Evolutionary conservation across 192 early-diverging fungal species (phyloP).

Genomic region (Coemansia sp.): DNA sequence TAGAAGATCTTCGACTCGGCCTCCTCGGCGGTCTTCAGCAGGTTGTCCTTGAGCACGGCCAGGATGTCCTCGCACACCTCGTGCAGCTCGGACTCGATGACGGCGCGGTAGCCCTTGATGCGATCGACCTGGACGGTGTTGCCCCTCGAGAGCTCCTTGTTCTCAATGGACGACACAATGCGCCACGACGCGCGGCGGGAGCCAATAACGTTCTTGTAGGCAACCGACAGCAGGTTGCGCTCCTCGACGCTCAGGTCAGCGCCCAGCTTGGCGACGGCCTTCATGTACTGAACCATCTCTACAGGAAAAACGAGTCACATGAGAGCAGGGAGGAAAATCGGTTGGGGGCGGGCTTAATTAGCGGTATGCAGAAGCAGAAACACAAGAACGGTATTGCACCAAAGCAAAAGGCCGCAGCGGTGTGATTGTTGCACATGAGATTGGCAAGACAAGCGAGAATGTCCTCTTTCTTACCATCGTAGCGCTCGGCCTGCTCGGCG

Average conservation of each 20-base stretch:
- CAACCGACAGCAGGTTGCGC: constrained; percentile 97
- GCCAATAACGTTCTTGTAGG: constrained; percentile 99
- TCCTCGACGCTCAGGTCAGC: constrained; percentile 97
- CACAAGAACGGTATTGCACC: constrained; percentile 4
- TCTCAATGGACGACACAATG: constrained; percentile 99
- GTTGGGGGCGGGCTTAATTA: constrained; percentile 6
- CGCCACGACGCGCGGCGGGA: constrained; percentile 99
- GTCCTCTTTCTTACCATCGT: constrained; percentile 97
- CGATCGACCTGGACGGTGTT: constrained; percentile 88
- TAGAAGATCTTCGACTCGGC: constrained; percentile 99
- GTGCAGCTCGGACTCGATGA: constrained; percentile 94
- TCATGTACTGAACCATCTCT: constrained; percentile 90
- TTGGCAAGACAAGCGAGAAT: constrained; percentile 4
- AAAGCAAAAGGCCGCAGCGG: constrained; percentile 6
- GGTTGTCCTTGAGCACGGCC: constrained; percentile 83
- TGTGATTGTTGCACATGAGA: constrained; percentile 1
- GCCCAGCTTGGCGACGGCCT: constrained; percentile 86
- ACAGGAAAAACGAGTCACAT: constrained; percentile 34
- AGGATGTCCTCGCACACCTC: constrained; percentile 98
- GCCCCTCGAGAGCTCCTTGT: constrained; percentile 97
- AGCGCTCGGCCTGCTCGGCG: constrained; percentile 98
- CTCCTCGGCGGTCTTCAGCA: constrained; percentile 89
- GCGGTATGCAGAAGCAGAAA: neutral
- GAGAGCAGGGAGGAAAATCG: constrained; percentile 20
- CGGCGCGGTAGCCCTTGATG: constrained; percentile 93